phyloP scores from a whole-genome alignment of 2,329 filamentous ascomycete genomes.

The Aphanoascus verrucosus region DNA sequence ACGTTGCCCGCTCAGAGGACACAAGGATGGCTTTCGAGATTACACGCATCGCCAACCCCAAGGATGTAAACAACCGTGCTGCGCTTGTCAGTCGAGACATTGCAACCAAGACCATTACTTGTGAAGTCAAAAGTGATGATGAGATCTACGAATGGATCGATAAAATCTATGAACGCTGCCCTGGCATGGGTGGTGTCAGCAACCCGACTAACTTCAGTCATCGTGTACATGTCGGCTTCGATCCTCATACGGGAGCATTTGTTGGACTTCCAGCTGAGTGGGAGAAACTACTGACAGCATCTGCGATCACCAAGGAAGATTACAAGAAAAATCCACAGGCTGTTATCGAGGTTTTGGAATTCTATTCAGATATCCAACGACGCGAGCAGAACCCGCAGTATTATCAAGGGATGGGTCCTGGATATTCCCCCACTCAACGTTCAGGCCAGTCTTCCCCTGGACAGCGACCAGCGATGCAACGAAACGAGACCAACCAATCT shows the following conservation, averaged over 20 bases:
- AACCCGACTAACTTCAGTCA: conserved; percentile 98
- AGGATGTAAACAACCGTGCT: conserved; percentile 53
- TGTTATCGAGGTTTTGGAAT: conserved; percentile 55
- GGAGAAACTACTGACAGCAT: conserved; percentile 92
- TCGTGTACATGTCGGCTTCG: conserved; percentile 93
- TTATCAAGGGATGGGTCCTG: conserved; percentile 51
- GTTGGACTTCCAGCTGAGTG: conserved; percentile 90
- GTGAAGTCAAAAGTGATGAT: conserved; percentile 89
- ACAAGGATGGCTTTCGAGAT: conserved; percentile 91
- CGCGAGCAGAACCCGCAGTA: conserved; percentile 52
- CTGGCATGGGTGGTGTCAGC: conserved; percentile 94
- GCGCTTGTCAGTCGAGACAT: conserved; percentile 71
- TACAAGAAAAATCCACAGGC: conserved; percentile 93
- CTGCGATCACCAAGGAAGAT: conserved; percentile 95
- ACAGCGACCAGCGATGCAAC: conserved; percentile 44
- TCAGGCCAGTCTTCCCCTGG: conserved; percentile 50
- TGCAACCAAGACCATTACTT: conserved; percentile 71
- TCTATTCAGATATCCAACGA: conserved; percentile 59
- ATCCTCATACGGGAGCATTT: conserved; percentile 88
- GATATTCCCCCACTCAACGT: conserved; percentile 44
- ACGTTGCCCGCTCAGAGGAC: conserved; percentile 81
- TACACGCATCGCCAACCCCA: conserved; percentile 53
- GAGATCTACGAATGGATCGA: conserved; percentile 99
- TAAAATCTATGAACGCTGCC: conserved; percentile 90
- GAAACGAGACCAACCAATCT: conserved; percentile 36